Percentiles rank a stretch among this genome's conserved stretches.
phyloP scores from a whole-genome alignment of 306 rosid genomes.

The Dalbergia cochinchinensis region DNA sequence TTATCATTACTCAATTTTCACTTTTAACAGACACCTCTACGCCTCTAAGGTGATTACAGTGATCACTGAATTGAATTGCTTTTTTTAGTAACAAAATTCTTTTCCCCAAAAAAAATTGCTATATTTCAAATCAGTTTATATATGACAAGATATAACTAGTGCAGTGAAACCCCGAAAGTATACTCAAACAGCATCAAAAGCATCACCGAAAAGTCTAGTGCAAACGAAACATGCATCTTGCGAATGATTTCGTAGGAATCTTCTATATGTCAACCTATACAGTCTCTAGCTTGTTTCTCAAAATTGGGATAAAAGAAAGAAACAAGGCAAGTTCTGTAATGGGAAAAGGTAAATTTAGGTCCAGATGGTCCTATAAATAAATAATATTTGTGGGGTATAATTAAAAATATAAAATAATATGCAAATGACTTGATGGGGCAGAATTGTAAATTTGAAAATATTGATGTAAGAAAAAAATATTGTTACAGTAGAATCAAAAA shows the following conservation, averaged over 20 bases:
- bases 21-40: neutral
- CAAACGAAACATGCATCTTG: constrained; percentile 14
- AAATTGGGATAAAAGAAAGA: neutral
- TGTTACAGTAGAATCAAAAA: no score
- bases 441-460: no score
- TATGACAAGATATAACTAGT: neutral
- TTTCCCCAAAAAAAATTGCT: neutral
- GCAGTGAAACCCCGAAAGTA: constrained; percentile 6
- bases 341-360: no score
- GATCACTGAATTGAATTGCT: neutral
- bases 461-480: no score
- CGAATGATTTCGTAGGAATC: neutral
- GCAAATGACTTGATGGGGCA: no score
- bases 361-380: no score
- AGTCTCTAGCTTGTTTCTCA: neutral
- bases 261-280: neutral
- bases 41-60: constrained; percentile 25
- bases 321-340: no score
- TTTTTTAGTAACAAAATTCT: neutral
- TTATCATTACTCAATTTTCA: neutral
- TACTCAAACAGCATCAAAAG: constrained; percentile 19
- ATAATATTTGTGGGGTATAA: no score
- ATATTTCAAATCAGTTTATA: neutral
- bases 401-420: no score
- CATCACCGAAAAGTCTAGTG: constrained; percentile 6